These are phyloP conservation scores for Lichtheimia corymbifera DNA, from an alignment of 371 early-diverging fungal genomes.

Conservation along the genomic window DNA sequence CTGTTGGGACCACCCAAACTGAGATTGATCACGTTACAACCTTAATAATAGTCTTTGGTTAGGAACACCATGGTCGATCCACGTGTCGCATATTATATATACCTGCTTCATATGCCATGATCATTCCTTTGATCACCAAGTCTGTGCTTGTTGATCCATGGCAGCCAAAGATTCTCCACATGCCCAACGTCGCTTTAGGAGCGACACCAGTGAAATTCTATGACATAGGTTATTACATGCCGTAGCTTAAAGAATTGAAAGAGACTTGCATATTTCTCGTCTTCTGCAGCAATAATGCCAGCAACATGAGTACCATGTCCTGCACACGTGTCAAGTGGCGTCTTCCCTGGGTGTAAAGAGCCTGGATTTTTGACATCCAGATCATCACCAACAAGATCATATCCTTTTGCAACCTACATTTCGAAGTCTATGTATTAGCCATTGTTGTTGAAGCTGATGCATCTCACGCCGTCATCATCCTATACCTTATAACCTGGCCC, in stretches of 20 bases:
- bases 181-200: constrained; percentile 62
- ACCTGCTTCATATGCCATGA: constrained; percentile 64
- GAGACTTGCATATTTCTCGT: constrained; percentile 27
- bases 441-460: background rate
- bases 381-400: constrained; percentile 57
- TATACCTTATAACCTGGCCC: constrained; percentile 34
- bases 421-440: background rate
- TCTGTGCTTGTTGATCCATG: constrained; percentile 62
- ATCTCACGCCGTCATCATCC: background rate
- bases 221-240: background rate
- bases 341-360: constrained; percentile 2
- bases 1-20: constrained; percentile 69
- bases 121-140: constrained; percentile 67
- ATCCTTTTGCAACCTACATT: constrained; percentile 37
- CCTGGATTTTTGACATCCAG: constrained; percentile 8
- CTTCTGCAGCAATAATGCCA: constrained; percentile 65
- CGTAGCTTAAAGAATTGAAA: background rate
- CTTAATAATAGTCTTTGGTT: constrained; percentile 12
- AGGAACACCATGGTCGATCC: too few relatives aligned
- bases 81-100: constrained; percentile 17
- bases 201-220: constrained; percentile 66
- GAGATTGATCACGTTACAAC: constrained; percentile 68
- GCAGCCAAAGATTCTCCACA: constrained; percentile 74
- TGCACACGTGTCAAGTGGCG: constrained; percentile 18
- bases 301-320: constrained; percentile 68